A percentile compares a stretch with the other conserved stretches of the same genome.
These are phyloP conservation scores for Marasmius sp. DNA, from an alignment of 1,284 basidiomycete genomes.

Conservation along the genomic window DNA sequence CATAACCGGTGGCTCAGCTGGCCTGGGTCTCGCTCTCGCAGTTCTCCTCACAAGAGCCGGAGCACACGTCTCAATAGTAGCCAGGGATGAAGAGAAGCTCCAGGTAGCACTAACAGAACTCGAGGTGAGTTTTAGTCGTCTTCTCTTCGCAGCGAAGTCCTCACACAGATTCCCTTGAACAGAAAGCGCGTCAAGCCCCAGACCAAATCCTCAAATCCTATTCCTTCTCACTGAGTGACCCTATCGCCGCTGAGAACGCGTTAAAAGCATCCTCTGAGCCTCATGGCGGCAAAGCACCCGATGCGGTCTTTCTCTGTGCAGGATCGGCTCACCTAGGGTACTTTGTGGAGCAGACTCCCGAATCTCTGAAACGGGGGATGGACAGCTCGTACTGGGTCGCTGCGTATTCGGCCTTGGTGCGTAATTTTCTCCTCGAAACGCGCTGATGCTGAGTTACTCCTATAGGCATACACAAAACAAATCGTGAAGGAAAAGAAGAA, in stretches of 20 bases:
- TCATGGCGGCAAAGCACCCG: constrained; percentile 60
- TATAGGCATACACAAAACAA: neutral
- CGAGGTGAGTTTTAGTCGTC: constrained; percentile 46
- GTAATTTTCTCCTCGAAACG: neutral
- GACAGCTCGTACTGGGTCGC: constrained; percentile 68
- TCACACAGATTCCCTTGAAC: constrained; percentile 1
- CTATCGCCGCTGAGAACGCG: constrained; percentile 52
- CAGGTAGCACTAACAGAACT: constrained; percentile 59
- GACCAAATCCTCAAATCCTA: constrained; percentile 61
- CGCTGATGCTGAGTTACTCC: neutral
- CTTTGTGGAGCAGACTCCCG: constrained; percentile 69
- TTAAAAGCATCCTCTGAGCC: constrained; percentile 55
- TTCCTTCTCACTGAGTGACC: constrained; percentile 59
- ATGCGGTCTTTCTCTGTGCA: constrained; percentile 79
- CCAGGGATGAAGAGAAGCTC: constrained; percentile 65
- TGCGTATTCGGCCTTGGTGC: constrained; percentile 63
- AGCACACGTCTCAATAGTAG: constrained; percentile 82
- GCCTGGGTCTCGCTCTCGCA: constrained; percentile 76
- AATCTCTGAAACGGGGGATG: constrained; percentile 62
- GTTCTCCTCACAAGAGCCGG: constrained; percentile 68
- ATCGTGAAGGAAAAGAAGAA: neutral
- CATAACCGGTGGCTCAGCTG: constrained; percentile 80
- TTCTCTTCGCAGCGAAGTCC: neutral
- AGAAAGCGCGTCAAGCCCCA: constrained; percentile 49
- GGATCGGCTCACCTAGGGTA: constrained; percentile 69